Base-by-base conservation (phyloP, 2,329 filamentous ascomycete species). In the Botryotinia calthae region DNA sequence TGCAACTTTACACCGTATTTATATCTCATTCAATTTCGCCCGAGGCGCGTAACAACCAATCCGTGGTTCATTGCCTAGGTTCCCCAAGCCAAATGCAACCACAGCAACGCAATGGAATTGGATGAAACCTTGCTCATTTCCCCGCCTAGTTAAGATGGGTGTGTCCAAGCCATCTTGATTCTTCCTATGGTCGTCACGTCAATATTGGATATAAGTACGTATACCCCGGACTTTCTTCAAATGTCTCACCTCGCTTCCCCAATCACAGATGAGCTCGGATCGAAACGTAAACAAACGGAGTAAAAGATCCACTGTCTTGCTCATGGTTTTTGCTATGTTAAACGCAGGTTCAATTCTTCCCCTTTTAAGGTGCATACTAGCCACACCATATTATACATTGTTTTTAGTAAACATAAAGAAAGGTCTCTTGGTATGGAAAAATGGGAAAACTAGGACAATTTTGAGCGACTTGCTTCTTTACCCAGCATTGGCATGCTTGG, bases 181-280 rank as follows among this genome's bases (percentile, higher is more conserved):
- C n/a, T 48, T 65, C n/a, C n/a, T 14, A 61, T 40, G 20, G n/a
- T 63, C 61, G 25, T 54, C 64, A 42, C 65, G n/a, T 31, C 65
- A 28, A 40, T 14, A 28, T 28, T 20, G 18, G 25, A 16, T 22
- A 10, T 12, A 20, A 54, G 48, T 67, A 67, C n/a, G n/a, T 67
- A 56, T 56, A 67, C 65, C 48, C 48, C 65, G 37, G 48, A 67
- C 37, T 42, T 54, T 28, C 9, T 31, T 67, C n/a, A 56, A 25
- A 56, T 67, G 65, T 67, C 65, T 67, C 12, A 67, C 48, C 37
- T 67, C 64, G 64, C 64, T 56, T 67, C 34, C 25, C 64, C 64
- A 67, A 67, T 67, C 64, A 56, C 65, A 56, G 40, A 56, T 37
- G 46, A 31, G 40, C 46, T 67, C n/a, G 10, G 20, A 48, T 65